Conservation (phyloP, 2,329 filamentous ascomycete genomes). For the Cephalotrichum gorgonifer region DNA sequence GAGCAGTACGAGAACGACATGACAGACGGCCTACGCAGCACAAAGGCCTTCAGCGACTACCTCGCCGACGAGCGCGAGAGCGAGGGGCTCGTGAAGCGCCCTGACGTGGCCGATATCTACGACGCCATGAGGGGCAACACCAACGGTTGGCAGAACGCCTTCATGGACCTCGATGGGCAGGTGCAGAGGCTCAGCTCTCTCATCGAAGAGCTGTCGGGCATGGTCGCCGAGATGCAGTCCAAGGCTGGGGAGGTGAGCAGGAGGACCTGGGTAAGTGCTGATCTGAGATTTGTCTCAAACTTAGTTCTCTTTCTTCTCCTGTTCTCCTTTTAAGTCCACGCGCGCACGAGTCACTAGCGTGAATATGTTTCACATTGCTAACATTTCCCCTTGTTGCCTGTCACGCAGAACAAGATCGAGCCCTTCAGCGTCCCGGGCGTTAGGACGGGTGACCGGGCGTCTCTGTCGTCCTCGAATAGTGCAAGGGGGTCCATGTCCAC, state of each 20-base stretch:
- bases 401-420: constrained; percentile 1
- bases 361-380: no score
- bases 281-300: neutral
- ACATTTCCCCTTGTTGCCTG: no score
- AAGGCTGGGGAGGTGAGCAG: constrained; percentile 76
- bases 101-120: constrained; percentile 60
- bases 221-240: constrained; percentile 77
- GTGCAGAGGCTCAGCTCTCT: constrained; percentile 59
- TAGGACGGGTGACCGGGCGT: neutral
- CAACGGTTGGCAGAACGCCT: constrained; percentile 77
- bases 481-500: neutral
- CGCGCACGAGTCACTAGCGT: no score
- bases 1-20: constrained; percentile 73
- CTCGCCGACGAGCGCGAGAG: constrained; percentile 55
- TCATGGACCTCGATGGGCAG: constrained; percentile 65
- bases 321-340: no score
- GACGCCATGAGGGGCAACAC: constrained; percentile 88
- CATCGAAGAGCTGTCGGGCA: constrained; percentile 61
- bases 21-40: constrained; percentile 64
- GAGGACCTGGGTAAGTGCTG: constrained; percentile 54
- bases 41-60: constrained; percentile 67
- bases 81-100: constrained; percentile 50
- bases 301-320: no score
- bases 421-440: constrained; percentile 1
- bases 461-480: constrained; percentile 3